Evolutionary conservation across 2,329 filamentous ascomycete genomes (phyloP).

Genomic region (Grosmannia penicillata): DNA sequence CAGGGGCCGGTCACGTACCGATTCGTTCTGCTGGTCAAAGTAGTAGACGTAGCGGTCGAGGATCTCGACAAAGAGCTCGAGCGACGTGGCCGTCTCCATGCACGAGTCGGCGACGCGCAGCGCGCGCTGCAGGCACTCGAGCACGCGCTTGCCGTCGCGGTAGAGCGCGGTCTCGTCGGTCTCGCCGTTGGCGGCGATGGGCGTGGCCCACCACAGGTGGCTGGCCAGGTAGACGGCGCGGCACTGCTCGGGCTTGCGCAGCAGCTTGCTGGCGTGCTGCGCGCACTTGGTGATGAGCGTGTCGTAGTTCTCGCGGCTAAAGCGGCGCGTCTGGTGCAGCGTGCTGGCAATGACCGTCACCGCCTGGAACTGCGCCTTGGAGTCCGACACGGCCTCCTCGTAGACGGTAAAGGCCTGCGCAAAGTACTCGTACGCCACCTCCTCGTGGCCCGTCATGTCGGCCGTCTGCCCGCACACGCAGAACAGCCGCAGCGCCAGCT

Average conservation of each 20-base stretch:
- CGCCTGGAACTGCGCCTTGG: constrained; percentile 92
- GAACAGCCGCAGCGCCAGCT: constrained; percentile 80
- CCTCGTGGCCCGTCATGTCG: constrained; percentile 81
- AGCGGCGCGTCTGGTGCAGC: constrained; percentile 76
- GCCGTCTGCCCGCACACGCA: constrained; percentile 85
- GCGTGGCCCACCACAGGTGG: constrained; percentile 95
- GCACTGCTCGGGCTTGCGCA: constrained; percentile 97
- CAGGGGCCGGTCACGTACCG: constrained; percentile 34
- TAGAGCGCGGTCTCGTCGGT: constrained; percentile 80
- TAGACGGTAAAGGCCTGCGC: constrained; percentile 97
- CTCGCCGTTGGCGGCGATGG: constrained; percentile 61
- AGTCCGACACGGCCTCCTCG: constrained; percentile 90
- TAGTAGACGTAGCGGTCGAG: constrained; percentile 98
- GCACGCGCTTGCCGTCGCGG: constrained; percentile 89
- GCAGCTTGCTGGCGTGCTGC: constrained; percentile 85
- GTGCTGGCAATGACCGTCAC: constrained; percentile 88
- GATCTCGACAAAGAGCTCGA: constrained; percentile 97
- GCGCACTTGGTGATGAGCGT: constrained; percentile 97
- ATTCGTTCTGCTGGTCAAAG: constrained; percentile 98
- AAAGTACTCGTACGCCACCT: constrained; percentile 96
- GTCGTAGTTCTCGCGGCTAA: constrained; percentile 95
- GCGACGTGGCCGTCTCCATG: constrained; percentile 95
- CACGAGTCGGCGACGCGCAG: constrained; percentile 94
- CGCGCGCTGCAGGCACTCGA: constrained; percentile 90
- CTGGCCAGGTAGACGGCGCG: constrained; percentile 91